Base-by-base conservation (phyloP, 371 early-diverging fungal genomes). In the Mucor lusitanicus region DNA sequence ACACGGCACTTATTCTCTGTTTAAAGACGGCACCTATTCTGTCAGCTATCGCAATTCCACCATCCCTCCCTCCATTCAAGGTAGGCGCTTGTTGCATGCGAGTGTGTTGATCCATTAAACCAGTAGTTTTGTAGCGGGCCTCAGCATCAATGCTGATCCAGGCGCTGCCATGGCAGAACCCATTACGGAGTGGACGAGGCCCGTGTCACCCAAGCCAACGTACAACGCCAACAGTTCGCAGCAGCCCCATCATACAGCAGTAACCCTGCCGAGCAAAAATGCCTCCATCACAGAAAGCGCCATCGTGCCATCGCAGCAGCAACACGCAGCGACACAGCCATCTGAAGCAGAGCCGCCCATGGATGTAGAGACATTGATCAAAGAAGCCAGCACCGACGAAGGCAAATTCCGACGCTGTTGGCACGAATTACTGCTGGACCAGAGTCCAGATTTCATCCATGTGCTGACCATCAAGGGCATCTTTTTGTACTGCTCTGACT, bases 381-480 rank as follows among this genome's bases (percentile, higher is more conserved):
- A 73, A 46, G 79, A 75, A 69, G 75, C 76, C 3, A 71, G 66
- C 33, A 56, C 71, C 2, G 79, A 76, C 23, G 71, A 72, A 64
- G 75, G 74, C n/a, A 69, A 63, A 58, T 72, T 57, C 19, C 59
- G 66, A 55, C 65, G 69, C 9, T 63, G 64, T n/a, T 79, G 75
- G 73, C 74, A 83, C 35, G 76, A 78, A 30, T 54, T 80, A 1
- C 59, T 80, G 11, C 39, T 83, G 5, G 74, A 83, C 3, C 71
- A 83, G 57, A 69, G 71, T 40, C 77, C 81, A 0, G 88, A 89
- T 53, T 87, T 89, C 59, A 73, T 89, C 28, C 86, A 86, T 69
- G 87, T 89, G 11, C 63, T 90, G 17, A 87, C 89, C 3, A 75
- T 89, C 61, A 86, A 87, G 25, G 91, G 88, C 11, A 74, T 84